Base-by-base conservation (phyloP, 257 asterid genomes). In the Solanum piurae region DNA sequence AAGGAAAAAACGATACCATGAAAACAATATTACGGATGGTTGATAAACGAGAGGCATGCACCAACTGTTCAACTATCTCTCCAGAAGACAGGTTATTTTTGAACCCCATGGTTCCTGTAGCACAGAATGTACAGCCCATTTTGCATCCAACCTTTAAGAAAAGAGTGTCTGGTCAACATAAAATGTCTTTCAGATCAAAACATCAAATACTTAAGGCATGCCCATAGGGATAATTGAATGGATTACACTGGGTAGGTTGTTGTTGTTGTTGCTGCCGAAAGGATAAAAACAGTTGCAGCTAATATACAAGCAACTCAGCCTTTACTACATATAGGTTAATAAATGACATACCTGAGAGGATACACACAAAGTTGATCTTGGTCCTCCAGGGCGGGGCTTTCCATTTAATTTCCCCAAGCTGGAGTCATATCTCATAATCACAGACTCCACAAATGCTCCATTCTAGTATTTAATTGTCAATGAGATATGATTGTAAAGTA, bases 41-140 rank as follows among this genome's bases (percentile, higher is more conserved):
- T 83, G 98, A 94, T 87, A 96, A 91, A 75, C 94, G 94, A 90
- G 99, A 94, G 27, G 99, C 98, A 88, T 94, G 98, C 87, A 96
- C 99, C 87, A 97, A 91, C 77, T 96, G 99, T 90, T 97, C 99
- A 85, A 97, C 86, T 87, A 97, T 95, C 91, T 97, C 99, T 72
- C 99, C 98, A 10, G 98, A 91, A 25, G 99, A 90, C 76, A 97
- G 98, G 92, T 94, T 96, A 58, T 60, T 93, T 89, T 96, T 97
- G 87, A 96, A 97, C 80, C 99, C 99, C 99, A 97, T 97, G 91
- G 94, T 96, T 91, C 99, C 99, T 4, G 99, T 97, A 7, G 99
- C 99, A 86, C 99, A 97, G 87, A 97, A 97, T 36, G 88, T 96
- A 95, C 99, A 97, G 74, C 94, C 99, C 99, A 97, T 97, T 92